phyloP scores from a whole-genome alignment of 1,139 yeast genomes.

The Arxiozyma slooffiae region DNA sequence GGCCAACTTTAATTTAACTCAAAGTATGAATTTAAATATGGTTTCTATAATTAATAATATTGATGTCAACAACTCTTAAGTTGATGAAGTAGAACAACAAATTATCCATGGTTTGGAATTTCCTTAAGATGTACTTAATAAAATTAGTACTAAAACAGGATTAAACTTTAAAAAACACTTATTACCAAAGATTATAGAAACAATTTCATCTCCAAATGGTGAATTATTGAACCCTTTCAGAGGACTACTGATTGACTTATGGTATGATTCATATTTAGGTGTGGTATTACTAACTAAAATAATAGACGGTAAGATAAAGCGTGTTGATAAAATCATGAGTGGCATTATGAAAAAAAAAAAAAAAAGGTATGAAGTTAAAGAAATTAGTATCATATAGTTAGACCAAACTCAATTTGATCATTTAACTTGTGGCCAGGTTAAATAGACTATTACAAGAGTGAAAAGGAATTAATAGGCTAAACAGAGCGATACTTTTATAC shows the following conservation, averaged over 20 bases:
- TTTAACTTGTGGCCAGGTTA: constrained; percentile 85
- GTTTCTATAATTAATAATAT: constrained; percentile 88
- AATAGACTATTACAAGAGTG: constrained; percentile 89
- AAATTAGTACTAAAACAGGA: constrained; percentile 91
- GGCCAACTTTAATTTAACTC: constrained; percentile 86
- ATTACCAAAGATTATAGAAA: constrained; percentile 68
- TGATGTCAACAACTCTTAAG: constrained; percentile 75
- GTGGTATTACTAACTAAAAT: constrained; percentile 81
- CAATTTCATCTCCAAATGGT: constrained; percentile 69
- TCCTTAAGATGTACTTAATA: constrained; percentile 61
- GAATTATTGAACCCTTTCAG: constrained; percentile 47
- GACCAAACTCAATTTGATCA: constrained; percentile 56
- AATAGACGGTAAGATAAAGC: constrained; percentile 68
- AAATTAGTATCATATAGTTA: constrained; percentile 93
- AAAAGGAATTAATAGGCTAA: constrained; percentile 76
- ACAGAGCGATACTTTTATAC: constrained; percentile 84
- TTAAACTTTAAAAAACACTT: constrained; percentile 57
- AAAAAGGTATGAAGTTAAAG: constrained; percentile 73
- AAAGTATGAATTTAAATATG: constrained; percentile 69
- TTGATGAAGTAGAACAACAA: constrained; percentile 71
- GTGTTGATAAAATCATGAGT: constrained; percentile 66
- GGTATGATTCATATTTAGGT: constrained; percentile 92
- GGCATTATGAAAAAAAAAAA: constrained; percentile 78
- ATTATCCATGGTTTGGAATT: constrained; percentile 77
- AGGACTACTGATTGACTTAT: constrained; percentile 82